Evolutionary conservation across 805 yeast species (phyloP).

Genomic region (Zygosaccharomyces bailii): DNA sequence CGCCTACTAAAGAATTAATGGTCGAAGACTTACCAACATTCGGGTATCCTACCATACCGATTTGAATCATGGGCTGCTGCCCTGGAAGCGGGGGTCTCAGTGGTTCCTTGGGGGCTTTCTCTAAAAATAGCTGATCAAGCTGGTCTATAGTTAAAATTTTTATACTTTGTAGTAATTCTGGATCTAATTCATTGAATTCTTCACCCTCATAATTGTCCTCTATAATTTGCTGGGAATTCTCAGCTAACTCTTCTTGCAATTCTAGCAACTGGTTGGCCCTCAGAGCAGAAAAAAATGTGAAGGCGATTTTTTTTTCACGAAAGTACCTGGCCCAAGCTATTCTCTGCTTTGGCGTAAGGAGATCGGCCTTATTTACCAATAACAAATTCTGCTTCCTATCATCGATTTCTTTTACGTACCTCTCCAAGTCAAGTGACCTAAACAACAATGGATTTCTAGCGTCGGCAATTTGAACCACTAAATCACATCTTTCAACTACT

Average conservation of each 20-base stretch:
- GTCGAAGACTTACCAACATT: constrained; percentile 97
- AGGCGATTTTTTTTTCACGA: constrained; percentile 61
- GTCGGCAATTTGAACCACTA: constrained; percentile 95
- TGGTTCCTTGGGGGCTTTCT: constrained; percentile 67
- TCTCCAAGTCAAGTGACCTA: constrained; percentile 83
- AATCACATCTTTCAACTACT: constrained; percentile 90
- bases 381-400: constrained; percentile 75
- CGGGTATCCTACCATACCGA: constrained; percentile 97
- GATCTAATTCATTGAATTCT: constrained; percentile 35
- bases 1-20: constrained; percentile 91
- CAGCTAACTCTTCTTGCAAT: constrained; percentile 45
- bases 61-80: constrained; percentile 64
- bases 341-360: constrained; percentile 74
- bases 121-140: constrained; percentile 72
- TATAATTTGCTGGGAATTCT: constrained; percentile 33
- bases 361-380: constrained; percentile 90
- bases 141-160: constrained; percentile 78
- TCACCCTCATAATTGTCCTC: constrained; percentile 30
- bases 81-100: constrained; percentile 52
- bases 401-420: constrained; percentile 73
- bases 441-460: constrained; percentile 91
- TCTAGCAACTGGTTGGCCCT: constrained; percentile 75
- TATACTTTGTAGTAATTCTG: constrained; percentile 46
- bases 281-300: constrained; percentile 90
- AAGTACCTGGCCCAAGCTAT: constrained; percentile 85